Percentiles rank a stretch among this genome's conserved stretches.
phyloP scores from a whole-genome alignment of 1,284 basidiomycete species.

The Sparassis latifolia region DNA sequence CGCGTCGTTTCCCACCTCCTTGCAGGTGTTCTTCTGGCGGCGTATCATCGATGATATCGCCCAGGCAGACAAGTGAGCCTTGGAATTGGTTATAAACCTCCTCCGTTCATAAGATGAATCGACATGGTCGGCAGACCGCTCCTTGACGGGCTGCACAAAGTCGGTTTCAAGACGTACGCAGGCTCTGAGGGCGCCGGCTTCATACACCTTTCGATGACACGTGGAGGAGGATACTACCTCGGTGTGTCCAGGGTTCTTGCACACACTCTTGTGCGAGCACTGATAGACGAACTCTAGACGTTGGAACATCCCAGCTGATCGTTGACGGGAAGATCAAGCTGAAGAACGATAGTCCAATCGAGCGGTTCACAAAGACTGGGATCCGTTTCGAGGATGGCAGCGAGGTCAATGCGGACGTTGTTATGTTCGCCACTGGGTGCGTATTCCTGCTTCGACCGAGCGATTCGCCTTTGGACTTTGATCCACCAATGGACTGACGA shows the following conservation, averaged over 20 bases:
- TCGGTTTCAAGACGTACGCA: constrained; percentile 52
- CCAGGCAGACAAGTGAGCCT: constrained; percentile 40
- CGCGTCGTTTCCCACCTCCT: constrained; percentile 42
- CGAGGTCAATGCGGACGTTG: constrained; percentile 58
- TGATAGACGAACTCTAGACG: constrained; percentile 30
- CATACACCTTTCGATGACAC: constrained; percentile 32
- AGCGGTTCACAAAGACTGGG: constrained; percentile 46
- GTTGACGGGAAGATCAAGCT: constrained; percentile 71
- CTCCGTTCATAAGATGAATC: constrained; percentile 19
- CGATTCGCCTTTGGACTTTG: neutral
- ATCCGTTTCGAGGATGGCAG: constrained; percentile 63
- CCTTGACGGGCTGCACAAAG: constrained; percentile 46
- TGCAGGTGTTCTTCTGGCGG: constrained; percentile 39
- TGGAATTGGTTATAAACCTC: neutral
- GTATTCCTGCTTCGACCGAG: neutral
- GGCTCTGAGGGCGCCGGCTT: constrained; percentile 53
- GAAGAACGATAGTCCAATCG: constrained; percentile 55
- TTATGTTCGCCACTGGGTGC: constrained; percentile 64
- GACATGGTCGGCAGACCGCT: constrained; percentile 33
- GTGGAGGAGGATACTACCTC: constrained; percentile 38
- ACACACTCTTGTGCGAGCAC: neutral
- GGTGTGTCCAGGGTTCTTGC: constrained; percentile 18
- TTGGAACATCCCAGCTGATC: constrained; percentile 59
- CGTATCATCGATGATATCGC: constrained; percentile 43
- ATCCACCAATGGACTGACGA: constrained; percentile 3